Conservation (phyloP, 148 eudicot species). For the Fagopyrum homotropicum region DNA sequence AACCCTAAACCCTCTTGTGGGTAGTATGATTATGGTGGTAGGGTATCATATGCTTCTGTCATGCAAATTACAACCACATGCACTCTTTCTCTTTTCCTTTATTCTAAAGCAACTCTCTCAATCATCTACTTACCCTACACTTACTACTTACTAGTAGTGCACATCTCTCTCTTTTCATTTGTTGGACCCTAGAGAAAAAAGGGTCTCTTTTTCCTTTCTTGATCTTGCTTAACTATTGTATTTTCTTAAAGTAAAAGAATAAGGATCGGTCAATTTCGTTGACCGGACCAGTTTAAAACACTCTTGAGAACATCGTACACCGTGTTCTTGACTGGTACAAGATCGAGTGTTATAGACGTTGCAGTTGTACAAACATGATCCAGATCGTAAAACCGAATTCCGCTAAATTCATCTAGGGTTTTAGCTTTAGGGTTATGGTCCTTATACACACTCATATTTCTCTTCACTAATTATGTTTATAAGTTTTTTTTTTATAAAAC, state of each 20-base stretch:
- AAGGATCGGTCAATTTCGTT: no score
- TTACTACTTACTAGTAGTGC: not conserved
- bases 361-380: not conserved
- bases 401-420: no score
- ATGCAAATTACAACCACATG: slow-evolving; percentile 6
- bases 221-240: not conserved
- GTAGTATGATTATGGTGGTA: not conserved
- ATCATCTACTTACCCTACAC: not conserved
- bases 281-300: no score
- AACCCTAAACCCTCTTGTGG: not conserved
- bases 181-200: not conserved
- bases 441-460: no score
- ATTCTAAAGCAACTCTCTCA: not conserved
- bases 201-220: not conserved
- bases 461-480: no score
- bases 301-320: no score
- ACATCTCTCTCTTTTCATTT: slow-evolving; percentile 3
- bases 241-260: no score
- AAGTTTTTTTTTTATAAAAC: no score
- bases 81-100: not conserved
- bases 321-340: no score
- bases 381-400: no score
- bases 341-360: no score
- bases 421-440: no score
- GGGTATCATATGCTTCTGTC: slow-evolving; percentile 1